Evolutionary conservation across 371 early-diverging fungal species (phyloP).

Genomic region (Nematocida parisii): DNA sequence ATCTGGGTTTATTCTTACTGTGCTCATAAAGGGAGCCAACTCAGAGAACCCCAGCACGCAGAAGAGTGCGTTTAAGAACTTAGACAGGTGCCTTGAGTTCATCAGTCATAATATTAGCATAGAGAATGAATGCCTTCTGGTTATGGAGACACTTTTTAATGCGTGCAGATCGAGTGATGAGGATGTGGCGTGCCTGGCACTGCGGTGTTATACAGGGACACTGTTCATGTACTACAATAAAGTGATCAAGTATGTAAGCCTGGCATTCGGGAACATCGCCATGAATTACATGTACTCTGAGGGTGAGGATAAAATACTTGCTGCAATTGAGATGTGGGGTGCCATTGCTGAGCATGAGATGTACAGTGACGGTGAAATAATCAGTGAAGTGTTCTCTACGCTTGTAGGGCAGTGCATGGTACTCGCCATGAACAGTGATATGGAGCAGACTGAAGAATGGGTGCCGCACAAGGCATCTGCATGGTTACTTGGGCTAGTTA

Average conservation of each 20-base stretch:
- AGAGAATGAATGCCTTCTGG: slow-evolving; percentile 33
- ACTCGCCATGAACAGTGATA: slow-evolving; percentile 35
- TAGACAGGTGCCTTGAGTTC: slow-evolving; percentile 40
- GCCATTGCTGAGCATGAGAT: slow-evolving; percentile 59
- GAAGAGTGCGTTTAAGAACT: slow-evolving; percentile 22
- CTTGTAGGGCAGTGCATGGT: slow-evolving; percentile 50
- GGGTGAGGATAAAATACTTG: slow-evolving; percentile 45
- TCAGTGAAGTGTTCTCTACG: slow-evolving; percentile 30
- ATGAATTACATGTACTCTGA: slow-evolving; percentile 47
- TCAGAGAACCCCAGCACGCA: background rate
- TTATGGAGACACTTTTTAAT: slow-evolving; percentile 51
- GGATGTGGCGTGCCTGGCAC: slow-evolving; percentile 43
- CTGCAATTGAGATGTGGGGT: slow-evolving; percentile 67
- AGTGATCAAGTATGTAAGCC: slow-evolving; percentile 34
- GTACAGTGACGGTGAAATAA: slow-evolving; percentile 1
- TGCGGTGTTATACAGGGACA: slow-evolving; percentile 60
- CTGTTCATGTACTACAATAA: slow-evolving; percentile 54
- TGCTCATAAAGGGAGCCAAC: slow-evolving; percentile 11
- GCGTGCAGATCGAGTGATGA: slow-evolving; percentile 23
- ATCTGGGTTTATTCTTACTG: slow-evolving; percentile 49
- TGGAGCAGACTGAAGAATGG: slow-evolving; percentile 64
- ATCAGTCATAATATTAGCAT: slow-evolving; percentile 44
- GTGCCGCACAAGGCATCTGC: slow-evolving; percentile 66
- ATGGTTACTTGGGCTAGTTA: slow-evolving; percentile 54
- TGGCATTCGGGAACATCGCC: slow-evolving; percentile 47